These are phyloP conservation scores for Leavenworthia alabamica DNA, from an alignment of 345 rosid genomes.

Conservation along the genomic window DNA sequence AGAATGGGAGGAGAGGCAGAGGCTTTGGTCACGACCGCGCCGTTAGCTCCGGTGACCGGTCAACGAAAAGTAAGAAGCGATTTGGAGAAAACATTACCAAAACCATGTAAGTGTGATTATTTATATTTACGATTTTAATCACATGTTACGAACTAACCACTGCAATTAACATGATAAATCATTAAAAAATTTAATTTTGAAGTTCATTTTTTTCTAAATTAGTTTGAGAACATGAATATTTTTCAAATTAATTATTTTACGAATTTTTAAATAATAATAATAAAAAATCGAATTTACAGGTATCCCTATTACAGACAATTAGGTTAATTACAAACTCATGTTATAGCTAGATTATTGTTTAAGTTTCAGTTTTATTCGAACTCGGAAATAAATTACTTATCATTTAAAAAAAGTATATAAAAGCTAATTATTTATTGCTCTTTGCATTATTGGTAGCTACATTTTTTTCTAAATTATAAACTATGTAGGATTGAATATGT, in stretches of 20 bases:
- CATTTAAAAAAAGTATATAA: background rate
- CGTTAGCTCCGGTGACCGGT: conserved; percentile 57
- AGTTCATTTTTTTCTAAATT: background rate
- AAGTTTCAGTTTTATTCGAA: too few relatives aligned
- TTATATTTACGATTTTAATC: background rate
- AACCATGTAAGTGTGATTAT: conserved; percentile 53
- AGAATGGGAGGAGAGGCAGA: conserved; percentile 18
- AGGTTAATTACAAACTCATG: too few relatives aligned
- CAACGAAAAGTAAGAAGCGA: conserved; percentile 51
- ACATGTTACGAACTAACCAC: too few relatives aligned
- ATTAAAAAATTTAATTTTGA: background rate
- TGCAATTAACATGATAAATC: background rate
- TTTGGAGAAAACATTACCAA: conserved; percentile 57
- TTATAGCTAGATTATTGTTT: too few relatives aligned
- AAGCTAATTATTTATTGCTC: too few relatives aligned
- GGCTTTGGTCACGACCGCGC: conserved; percentile 53
- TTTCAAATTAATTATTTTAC: background rate
- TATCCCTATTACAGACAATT: too few relatives aligned
- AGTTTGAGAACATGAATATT: background rate
- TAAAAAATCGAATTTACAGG: background rate
- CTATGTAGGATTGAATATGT: too few relatives aligned
- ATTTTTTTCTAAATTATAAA: background rate
- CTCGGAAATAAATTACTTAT: too few relatives aligned
- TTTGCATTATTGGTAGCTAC: background rate
- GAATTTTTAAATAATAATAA: background rate